These are phyloP conservation scores for Penicillium bialowiezense DNA, from an alignment of 495 filamentous ascomycete genomes.

Conservation along the genomic window DNA sequence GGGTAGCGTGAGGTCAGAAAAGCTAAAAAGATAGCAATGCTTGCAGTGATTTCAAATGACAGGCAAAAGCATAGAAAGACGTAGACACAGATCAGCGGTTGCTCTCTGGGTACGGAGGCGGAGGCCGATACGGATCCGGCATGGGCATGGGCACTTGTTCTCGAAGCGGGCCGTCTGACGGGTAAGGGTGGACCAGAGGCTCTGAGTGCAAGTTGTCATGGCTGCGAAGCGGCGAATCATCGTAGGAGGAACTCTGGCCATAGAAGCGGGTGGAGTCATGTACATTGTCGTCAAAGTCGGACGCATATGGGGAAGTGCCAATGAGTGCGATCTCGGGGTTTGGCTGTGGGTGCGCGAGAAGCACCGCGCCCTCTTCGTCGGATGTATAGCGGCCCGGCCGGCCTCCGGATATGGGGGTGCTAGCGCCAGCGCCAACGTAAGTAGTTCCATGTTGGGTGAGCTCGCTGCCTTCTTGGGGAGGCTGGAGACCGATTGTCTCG, in stretches of 20 bases:
- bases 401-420: slow-evolving; percentile 23
- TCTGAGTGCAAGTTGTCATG: slow-evolving; percentile 14
- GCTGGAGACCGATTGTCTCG: slow-evolving; percentile 33
- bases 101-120: slow-evolving; percentile 27
- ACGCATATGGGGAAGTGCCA: slow-evolving; percentile 18
- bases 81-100: slow-evolving; percentile 13
- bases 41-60: not conserved
- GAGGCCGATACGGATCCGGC: slow-evolving; percentile 32
- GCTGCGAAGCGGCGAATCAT: slow-evolving; percentile 20
- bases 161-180: slow-evolving; percentile 16
- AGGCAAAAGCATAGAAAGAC: not conserved
- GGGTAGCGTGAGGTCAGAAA: slow-evolving; percentile 19
- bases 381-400: slow-evolving; percentile 21
- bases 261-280: slow-evolving; percentile 24
- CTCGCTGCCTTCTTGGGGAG: slow-evolving; percentile 13
- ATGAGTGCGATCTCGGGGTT: slow-evolving; percentile 26
- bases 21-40: not conserved
- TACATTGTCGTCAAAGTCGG: slow-evolving; percentile 24
- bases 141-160: slow-evolving; percentile 38
- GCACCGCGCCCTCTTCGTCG: slow-evolving; percentile 40
- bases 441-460: slow-evolving; percentile 22
- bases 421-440: slow-evolving; percentile 30
- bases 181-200: slow-evolving; percentile 10
- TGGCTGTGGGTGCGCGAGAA: slow-evolving; percentile 41
- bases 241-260: slow-evolving; percentile 22